Evolutionary conservation across 345 rosid genomes (phyloP).

Genomic region (Durio zibethinus): DNA sequence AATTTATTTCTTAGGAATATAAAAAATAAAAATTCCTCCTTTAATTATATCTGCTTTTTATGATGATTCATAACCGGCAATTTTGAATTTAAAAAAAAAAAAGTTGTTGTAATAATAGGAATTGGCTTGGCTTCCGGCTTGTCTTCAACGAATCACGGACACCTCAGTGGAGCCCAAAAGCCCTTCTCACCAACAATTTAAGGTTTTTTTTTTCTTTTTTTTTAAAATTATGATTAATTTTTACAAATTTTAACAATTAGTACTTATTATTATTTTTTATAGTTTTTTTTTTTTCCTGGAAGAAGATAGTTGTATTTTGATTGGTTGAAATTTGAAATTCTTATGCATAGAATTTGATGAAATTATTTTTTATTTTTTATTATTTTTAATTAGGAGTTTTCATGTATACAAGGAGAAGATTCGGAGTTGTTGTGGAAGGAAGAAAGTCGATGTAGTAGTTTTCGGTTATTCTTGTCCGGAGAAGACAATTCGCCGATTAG

Average conservation of each 20-base stretch:
- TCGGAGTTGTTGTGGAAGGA: constrained; percentile 6
- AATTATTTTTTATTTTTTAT: neutral
- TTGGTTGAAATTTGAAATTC: neutral
- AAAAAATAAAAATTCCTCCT: neutral
- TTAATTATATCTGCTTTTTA: neutral
- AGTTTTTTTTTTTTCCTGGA: neutral
- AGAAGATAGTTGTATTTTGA: neutral
- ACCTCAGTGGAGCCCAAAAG: constrained; percentile 13
- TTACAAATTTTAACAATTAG: neutral
- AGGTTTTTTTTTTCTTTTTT: constrained; percentile 12
- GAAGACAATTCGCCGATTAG: constrained; percentile 33
- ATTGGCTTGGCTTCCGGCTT: constrained; percentile 44
- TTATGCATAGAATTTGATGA: neutral
- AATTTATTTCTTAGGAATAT: neutral
- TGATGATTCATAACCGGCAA: neutral
- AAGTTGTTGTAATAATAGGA: constrained; percentile 30
- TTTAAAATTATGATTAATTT: neutral
- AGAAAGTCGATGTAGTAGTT: constrained; percentile 19
- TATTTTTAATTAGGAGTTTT: constrained; percentile 11
- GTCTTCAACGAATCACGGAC: constrained; percentile 38
- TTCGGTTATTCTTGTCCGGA: constrained; percentile 37
- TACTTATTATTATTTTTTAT: neutral
- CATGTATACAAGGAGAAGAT: constrained; percentile 1
- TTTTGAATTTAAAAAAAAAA: neutral
- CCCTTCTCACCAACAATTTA: constrained; percentile 14